phyloP scores from a whole-genome alignment of 2,329 filamentous ascomycete genomes.

The Blastomyces parvus region DNA sequence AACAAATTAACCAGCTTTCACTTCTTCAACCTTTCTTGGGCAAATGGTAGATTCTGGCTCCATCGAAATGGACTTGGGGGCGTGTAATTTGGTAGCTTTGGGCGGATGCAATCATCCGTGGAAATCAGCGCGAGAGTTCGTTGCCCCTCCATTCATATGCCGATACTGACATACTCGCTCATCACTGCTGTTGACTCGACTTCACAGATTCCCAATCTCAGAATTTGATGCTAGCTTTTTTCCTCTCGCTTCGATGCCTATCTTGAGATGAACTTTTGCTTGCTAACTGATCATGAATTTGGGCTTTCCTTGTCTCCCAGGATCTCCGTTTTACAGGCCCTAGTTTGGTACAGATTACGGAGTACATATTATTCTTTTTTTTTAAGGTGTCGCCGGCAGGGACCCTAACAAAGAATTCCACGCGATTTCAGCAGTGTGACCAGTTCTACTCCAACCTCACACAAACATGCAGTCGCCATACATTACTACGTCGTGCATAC shows the following conservation, averaged over 20 bases:
- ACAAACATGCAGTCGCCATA: background rate
- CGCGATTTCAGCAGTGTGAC: conserved; percentile 2
- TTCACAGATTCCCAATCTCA: background rate
- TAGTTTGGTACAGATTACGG: background rate
- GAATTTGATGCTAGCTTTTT: background rate
- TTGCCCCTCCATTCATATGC: background rate
- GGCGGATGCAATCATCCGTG: background rate
- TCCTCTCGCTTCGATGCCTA: background rate
- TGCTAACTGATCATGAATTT: background rate
- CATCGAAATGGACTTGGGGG: background rate
- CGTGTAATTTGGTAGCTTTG: background rate
- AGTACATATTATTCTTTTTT: too few species aligned
- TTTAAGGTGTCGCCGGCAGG: background rate
- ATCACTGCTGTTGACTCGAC: background rate
- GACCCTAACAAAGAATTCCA: conserved; percentile 1
- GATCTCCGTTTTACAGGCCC: background rate
- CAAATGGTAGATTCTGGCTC: background rate
- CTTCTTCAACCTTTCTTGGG: background rate
- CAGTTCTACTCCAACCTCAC: background rate
- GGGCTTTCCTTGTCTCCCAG: background rate
- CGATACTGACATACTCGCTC: background rate
- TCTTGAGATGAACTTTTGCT: background rate
- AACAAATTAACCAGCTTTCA: background rate
- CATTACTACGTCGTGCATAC: background rate
- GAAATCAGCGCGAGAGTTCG: background rate